These are phyloP conservation scores for Crithidia sp. DNA, from an alignment of 208 protist species.

Conservation along the genomic window DNA sequence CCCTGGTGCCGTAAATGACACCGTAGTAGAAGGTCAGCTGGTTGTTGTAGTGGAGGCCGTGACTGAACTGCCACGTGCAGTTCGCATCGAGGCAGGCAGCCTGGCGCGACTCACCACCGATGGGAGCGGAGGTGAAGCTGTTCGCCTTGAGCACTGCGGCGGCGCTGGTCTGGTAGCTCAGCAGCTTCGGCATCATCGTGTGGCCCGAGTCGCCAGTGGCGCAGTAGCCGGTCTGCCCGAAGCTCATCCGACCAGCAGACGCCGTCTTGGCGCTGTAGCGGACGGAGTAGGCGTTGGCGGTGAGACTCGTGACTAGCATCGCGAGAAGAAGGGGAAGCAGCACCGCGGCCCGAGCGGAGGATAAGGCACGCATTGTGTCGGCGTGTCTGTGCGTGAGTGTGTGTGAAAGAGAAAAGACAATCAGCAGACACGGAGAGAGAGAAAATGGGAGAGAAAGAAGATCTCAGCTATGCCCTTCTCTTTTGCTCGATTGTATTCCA, in stretches of 20 bases:
- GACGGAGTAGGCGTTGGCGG: constrained; percentile 45
- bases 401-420: constrained; percentile 8
- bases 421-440: constrained; percentile 2
- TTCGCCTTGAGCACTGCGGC: constrained; percentile 18
- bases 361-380: background rate
- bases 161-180: constrained; percentile 35
- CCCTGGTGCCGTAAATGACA: constrained; percentile 32
- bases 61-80: constrained; percentile 64
- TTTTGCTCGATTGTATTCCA: too few species aligned
- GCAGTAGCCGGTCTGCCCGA: constrained; percentile 40
- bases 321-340: constrained; percentile 17
- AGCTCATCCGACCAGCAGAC: constrained; percentile 19
- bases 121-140: constrained; percentile 39
- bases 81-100: constrained; percentile 40
- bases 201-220: constrained; percentile 33
- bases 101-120: constrained; percentile 51
- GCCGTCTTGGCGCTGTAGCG: constrained; percentile 39
- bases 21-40: constrained; percentile 60
- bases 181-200: constrained; percentile 69
- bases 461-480: too few species aligned
- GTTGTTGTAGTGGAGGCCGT: constrained; percentile 56
- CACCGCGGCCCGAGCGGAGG: background rate
- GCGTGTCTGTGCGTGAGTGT: too few species aligned
- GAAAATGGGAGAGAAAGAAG: background rate
- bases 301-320: constrained; percentile 11